These are phyloP conservation scores for Mycena sp. DNA, from an alignment of 1,284 basidiomycete genomes.

Conservation along the genomic window DNA sequence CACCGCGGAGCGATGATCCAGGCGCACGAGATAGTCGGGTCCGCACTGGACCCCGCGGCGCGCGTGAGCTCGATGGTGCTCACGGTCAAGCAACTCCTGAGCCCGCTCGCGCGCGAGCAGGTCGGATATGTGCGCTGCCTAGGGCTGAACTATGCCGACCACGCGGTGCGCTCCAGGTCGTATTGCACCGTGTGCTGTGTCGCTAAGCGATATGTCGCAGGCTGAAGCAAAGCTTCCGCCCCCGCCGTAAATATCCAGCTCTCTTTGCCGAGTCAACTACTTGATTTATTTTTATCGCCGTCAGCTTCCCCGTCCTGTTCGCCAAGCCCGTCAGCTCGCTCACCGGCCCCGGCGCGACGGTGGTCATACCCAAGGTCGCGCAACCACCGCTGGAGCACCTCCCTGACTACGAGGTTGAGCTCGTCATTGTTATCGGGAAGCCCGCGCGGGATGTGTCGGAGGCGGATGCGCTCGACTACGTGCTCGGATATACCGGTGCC, in stretches of 20 bases:
- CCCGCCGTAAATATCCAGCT: constrained; percentile 59
- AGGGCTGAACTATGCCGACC: constrained; percentile 84
- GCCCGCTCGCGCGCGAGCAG: constrained; percentile 73
- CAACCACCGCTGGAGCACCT: constrained; percentile 77
- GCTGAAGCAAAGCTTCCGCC: constrained; percentile 71
- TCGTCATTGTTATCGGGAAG: constrained; percentile 88
- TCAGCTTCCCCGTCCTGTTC: constrained; percentile 77
- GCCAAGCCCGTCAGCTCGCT: constrained; percentile 82
- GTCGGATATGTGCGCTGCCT: constrained; percentile 79
- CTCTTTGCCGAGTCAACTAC: not conserved
- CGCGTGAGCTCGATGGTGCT: constrained; percentile 68
- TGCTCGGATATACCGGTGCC: constrained; percentile 82
- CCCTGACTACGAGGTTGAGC: constrained; percentile 90
- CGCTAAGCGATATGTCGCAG: no score
- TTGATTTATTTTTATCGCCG: not conserved
- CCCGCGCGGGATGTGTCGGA: constrained; percentile 81
- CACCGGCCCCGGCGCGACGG: constrained; percentile 73
- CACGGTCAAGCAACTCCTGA: constrained; percentile 76
- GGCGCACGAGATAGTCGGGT: constrained; percentile 75
- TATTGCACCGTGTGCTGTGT: not conserved
- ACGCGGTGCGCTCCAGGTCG: constrained; percentile 62
- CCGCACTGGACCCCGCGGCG: constrained; percentile 69
- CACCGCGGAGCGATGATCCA: constrained; percentile 62
- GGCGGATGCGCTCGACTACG: constrained; percentile 81
- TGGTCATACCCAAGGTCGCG: constrained; percentile 74